Conservation (phyloP, 805 yeast genomes). For the Candida endomychidarum region DNA sequence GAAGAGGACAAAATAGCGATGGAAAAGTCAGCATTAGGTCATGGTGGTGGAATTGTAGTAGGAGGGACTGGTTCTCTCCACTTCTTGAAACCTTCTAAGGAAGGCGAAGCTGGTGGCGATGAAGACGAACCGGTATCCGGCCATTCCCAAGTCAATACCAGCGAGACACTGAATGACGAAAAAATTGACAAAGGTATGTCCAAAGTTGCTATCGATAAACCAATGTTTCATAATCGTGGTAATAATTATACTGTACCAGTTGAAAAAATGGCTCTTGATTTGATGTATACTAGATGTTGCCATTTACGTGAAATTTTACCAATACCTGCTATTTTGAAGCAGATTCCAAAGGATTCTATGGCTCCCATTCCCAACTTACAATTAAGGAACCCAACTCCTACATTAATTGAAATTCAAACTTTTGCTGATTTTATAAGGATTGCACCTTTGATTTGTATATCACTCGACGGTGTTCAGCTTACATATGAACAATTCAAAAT, state of each 20-base stretch:
- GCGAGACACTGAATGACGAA: constrained; percentile 4
- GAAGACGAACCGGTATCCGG: constrained; percentile 14
- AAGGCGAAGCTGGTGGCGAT: constrained; percentile 16
- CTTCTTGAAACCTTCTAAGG: constrained; percentile 23
- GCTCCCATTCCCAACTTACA: constrained; percentile 73
- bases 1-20: constrained; percentile 50
- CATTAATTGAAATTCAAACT: constrained; percentile 81
- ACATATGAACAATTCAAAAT: constrained; percentile 75
- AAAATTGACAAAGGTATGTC: constrained; percentile 25
- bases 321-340: constrained; percentile 78
- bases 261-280: constrained; percentile 57
- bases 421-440: constrained; percentile 86
- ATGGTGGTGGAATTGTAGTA: constrained; percentile 70
- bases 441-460: constrained; percentile 74
- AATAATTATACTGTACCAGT: constrained; percentile 33
- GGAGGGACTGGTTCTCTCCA: constrained; percentile 75
- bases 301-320: constrained; percentile 90
- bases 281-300: constrained; percentile 87
- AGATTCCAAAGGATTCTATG: constrained; percentile 69
- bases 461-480: constrained; percentile 76
- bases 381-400: constrained; percentile 83
- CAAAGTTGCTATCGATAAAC: constrained; percentile 31
- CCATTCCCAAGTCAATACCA: background rate
- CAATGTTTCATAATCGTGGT: constrained; percentile 23
- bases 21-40: constrained; percentile 39